Evolutionary conservation across 2,329 filamentous ascomycete genomes (phyloP).

Genomic region (Aspergillus spinulosporus): DNA sequence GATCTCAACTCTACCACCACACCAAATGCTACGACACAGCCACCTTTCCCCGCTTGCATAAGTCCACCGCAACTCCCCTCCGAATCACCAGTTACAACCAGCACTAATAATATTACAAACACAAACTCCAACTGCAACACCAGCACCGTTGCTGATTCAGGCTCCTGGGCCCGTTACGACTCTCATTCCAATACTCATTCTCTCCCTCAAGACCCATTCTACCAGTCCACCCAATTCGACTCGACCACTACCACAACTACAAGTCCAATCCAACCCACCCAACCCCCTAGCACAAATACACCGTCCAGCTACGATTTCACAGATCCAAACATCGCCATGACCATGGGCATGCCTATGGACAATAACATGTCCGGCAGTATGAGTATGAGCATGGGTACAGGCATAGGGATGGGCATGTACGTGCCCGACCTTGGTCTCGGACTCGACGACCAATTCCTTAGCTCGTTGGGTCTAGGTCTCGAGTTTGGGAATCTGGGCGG

Average conservation of each 20-base stretch:
- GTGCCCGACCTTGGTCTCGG: not conserved
- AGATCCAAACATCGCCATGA: not conserved
- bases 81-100: not conserved
- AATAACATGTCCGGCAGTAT: not conserved
- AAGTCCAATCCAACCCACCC: constrained; percentile 4
- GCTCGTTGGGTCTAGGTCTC: not conserved
- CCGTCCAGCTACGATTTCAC: no score
- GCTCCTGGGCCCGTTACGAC: constrained; percentile 17
- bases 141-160: not conserved
- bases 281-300: not conserved
- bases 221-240: constrained; percentile 3
- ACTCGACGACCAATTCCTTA: not conserved
- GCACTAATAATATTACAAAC: not conserved
- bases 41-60: constrained; percentile 6
- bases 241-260: not conserved
- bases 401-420: not conserved
- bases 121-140: not conserved
- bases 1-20: not conserved
- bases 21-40: constrained; percentile 9
- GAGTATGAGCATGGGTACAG: not conserved
- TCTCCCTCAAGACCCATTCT: constrained; percentile 11
- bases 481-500: not conserved
- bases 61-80: not conserved
- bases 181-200: not conserved
- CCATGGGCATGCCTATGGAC: not conserved